Conservation (phyloP, 306 rosid genomes). For the Biancaea sappan region DNA sequence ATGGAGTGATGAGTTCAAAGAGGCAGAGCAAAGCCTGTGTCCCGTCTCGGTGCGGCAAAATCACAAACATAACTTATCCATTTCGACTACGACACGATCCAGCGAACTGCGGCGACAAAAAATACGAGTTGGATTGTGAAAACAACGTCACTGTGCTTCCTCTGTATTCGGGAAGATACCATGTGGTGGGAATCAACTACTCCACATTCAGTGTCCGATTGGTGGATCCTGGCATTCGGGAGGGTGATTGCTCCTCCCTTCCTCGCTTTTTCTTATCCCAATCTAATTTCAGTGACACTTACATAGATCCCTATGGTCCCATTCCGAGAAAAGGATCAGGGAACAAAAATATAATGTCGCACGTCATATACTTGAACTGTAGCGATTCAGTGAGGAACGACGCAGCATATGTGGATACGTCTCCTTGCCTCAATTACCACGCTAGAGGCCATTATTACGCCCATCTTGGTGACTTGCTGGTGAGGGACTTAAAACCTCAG, state of each 20-base stretch:
- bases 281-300: neutral
- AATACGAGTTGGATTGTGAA: constrained; percentile 24
- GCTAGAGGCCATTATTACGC: constrained; percentile 11
- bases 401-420: no score
- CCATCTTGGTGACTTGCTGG: neutral
- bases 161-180: neutral
- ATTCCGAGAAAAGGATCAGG: no score
- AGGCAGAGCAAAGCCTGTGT: neutral
- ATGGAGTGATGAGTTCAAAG: neutral
- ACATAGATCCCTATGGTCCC: neutral
- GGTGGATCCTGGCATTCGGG: neutral
- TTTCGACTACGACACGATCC: neutral
- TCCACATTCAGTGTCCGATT: constrained; percentile 25
- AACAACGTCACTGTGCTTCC: neutral
- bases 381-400: neutral
- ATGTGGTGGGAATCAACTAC: constrained; percentile 42
- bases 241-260: constrained; percentile 17
- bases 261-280: neutral
- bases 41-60: neutral
- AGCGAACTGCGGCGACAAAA: neutral
- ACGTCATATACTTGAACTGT: constrained; percentile 28
- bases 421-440: neutral
- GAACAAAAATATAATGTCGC: neutral
- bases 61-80: neutral
- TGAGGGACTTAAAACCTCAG: neutral